phyloP scores from a whole-genome alignment of 192 early-diverging fungal species.

The Coemansia sp. region DNA sequence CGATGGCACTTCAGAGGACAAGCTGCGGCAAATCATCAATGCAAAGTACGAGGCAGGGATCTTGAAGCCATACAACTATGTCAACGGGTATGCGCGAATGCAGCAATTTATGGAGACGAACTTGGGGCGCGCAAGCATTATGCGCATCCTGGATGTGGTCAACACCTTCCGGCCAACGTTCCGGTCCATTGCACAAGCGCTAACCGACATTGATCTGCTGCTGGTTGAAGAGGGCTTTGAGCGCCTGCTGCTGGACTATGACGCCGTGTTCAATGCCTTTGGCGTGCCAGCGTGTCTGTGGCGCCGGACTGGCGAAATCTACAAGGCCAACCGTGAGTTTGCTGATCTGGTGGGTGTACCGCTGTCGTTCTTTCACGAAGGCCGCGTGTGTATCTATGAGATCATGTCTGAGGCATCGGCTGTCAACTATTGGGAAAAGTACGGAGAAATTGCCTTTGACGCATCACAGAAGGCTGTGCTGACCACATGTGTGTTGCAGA shows the following conservation, averaged over 20 bases:
- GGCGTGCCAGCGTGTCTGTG: slow-evolving; percentile 94
- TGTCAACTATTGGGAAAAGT: slow-evolving; percentile 99
- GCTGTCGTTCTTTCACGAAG: slow-evolving; percentile 78
- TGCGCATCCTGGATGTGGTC: slow-evolving; percentile 84
- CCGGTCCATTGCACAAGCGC: slow-evolving; percentile 78
- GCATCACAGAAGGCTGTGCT: slow-evolving; percentile 94
- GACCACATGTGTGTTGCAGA: slow-evolving; percentile 82
- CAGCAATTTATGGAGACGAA: slow-evolving; percentile 88
- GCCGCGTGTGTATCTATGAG: slow-evolving; percentile 65
- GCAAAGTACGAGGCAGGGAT: slow-evolving; percentile 96
- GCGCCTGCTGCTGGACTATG: slow-evolving; percentile 90
- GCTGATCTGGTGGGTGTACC: slow-evolving; percentile 82
- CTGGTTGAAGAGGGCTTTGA: slow-evolving; percentile 96
- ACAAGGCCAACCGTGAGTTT: slow-evolving; percentile 95
- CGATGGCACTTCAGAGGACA: slow-evolving; percentile 82
- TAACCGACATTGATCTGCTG: slow-evolving; percentile 93
- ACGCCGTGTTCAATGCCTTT: slow-evolving; percentile 91
- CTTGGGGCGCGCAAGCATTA: slow-evolving; percentile 58
- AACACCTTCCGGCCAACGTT: slow-evolving; percentile 87
- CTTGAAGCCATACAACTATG: slow-evolving; percentile 96
- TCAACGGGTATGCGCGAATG: slow-evolving; percentile 84
- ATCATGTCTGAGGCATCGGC: slow-evolving; percentile 90
- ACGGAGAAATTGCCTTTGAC: slow-evolving; percentile 97
- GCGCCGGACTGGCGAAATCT: slow-evolving; percentile 95
- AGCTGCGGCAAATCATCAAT: slow-evolving; percentile 86